These are phyloP conservation scores for Astrothelium subdiscretum DNA, from an alignment of 495 filamentous ascomycete genomes.

Conservation along the genomic window DNA sequence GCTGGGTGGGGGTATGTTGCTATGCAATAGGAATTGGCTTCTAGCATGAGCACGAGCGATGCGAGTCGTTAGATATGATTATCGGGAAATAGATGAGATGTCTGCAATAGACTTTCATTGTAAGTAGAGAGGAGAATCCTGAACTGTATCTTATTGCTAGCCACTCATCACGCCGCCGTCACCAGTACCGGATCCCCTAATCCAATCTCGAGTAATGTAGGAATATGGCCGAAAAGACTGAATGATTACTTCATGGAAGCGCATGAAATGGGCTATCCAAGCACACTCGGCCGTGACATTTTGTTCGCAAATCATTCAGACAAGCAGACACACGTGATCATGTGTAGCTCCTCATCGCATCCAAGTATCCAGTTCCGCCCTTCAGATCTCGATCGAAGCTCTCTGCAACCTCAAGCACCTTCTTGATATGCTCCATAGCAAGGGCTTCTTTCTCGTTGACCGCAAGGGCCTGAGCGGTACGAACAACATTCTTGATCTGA, in stretches of 20 bases:
- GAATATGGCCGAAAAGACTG: not conserved
- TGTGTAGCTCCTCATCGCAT: constrained; percentile 44
- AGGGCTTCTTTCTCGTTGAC: constrained; percentile 61
- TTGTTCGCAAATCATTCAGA: not conserved
- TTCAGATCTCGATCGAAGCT: constrained; percentile 71
- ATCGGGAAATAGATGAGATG: not conserved
- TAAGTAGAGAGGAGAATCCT: not conserved
- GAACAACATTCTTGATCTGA: constrained; percentile 84
- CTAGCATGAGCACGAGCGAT: not conserved
- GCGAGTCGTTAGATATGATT: not conserved
- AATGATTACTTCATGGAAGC: no score
- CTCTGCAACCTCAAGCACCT: constrained; percentile 70
- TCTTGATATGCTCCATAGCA: constrained; percentile 70
- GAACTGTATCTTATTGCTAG: not conserved
- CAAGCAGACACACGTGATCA: constrained; percentile 2
- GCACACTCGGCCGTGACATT: not conserved
- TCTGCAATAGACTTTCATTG: not conserved
- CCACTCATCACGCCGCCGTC: not conserved
- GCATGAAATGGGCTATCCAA: not conserved
- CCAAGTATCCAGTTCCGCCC: constrained; percentile 50
- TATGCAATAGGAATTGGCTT: not conserved
- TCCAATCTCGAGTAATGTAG: not conserved
- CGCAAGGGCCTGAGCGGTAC: constrained; percentile 76
- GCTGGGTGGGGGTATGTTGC: not conserved
- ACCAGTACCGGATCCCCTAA: not conserved